These are phyloP conservation scores for Wickerhamomyces silvicola DNA, from an alignment of 805 yeast genomes.

Conservation along the genomic window DNA sequence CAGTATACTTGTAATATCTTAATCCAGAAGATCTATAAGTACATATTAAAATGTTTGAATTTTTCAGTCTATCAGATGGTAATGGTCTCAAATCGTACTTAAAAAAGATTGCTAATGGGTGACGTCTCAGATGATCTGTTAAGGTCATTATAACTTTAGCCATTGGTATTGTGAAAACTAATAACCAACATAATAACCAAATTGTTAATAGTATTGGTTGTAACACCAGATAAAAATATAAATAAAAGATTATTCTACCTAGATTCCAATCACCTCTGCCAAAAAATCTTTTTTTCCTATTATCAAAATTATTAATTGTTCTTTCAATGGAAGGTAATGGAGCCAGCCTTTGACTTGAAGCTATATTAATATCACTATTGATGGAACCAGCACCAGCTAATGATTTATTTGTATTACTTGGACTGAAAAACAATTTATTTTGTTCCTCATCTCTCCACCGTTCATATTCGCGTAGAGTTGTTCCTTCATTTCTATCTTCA, in stretches of 20 bases:
- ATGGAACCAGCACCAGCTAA: neutral
- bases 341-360: neutral
- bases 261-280: constrained; percentile 91
- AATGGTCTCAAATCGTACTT: constrained; percentile 39
- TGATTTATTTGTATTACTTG: constrained; percentile 17
- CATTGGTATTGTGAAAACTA: constrained; percentile 91
- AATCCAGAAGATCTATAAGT: constrained; percentile 89
- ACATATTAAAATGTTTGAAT: constrained; percentile 65
- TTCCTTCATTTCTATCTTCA: constrained; percentile 88
- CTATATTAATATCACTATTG: too few species aligned
- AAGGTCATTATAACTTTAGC: constrained; percentile 67
- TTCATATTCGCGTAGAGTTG: constrained; percentile 76
- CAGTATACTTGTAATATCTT: constrained; percentile 93
- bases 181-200: constrained; percentile 65
- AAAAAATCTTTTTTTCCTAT: constrained; percentile 51
- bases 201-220: constrained; percentile 60
- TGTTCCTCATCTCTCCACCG: constrained; percentile 78
- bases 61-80: constrained; percentile 20
- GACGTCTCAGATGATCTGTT: constrained; percentile 74
- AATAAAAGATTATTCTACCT: constrained; percentile 73
- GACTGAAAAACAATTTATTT: constrained; percentile 67
- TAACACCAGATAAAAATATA: constrained; percentile 59
- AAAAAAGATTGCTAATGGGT: constrained; percentile 84
- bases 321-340: constrained; percentile 2
- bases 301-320: constrained; percentile 15